A percentile compares a stretch with the other conserved stretches of the same genome.
Conservation (phyloP, 169 alveolate genomes). For the Plasmodium knowlesi region DNA sequence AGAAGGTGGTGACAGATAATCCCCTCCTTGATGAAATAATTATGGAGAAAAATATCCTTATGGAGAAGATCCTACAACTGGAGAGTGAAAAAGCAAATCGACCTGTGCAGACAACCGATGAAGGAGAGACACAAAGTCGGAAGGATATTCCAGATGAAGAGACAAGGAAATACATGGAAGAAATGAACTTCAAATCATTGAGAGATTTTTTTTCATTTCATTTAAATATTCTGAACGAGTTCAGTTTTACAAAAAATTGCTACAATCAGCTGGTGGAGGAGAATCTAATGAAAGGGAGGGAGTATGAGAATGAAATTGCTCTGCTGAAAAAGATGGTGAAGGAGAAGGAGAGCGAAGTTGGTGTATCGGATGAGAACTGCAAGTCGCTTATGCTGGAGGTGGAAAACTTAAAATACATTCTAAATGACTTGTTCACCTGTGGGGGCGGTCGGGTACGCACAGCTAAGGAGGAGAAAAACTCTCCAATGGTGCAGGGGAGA, state of each 20-base stretch:
- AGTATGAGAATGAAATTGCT: conserved; percentile 19
- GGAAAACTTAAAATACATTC: conserved; percentile 35
- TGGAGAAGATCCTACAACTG: neutral
- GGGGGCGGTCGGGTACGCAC: neutral
- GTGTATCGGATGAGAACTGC: conserved; percentile 12
- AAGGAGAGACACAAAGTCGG: neutral
- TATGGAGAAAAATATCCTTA: conserved; percentile 22
- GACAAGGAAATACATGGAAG: conserved; percentile 16
- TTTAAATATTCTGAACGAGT: neutral
- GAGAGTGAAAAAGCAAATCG: conserved; percentile 18
- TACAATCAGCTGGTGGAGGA: conserved; percentile 10
- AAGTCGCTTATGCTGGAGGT: conserved; percentile 45
- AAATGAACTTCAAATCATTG: conserved; percentile 15
- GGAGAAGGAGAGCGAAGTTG: conserved; percentile 7
- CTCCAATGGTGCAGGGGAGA: neutral
- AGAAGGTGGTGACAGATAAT: neutral
- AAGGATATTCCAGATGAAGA: neutral
- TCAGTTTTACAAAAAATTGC: neutral
- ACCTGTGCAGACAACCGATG: neutral
- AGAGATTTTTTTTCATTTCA: conserved; percentile 43
- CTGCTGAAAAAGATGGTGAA: neutral
- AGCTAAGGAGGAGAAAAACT: neutral
- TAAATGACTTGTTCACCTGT: conserved; percentile 37
- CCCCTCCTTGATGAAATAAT: conserved; percentile 17
- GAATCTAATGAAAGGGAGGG: conserved; percentile 2